A percentile compares a stretch with the other conserved stretches of the same genome.
Evolutionary conservation across 2,329 filamentous ascomycete species (phyloP).

Genomic region (Chaetomiaceae sp.): DNA sequence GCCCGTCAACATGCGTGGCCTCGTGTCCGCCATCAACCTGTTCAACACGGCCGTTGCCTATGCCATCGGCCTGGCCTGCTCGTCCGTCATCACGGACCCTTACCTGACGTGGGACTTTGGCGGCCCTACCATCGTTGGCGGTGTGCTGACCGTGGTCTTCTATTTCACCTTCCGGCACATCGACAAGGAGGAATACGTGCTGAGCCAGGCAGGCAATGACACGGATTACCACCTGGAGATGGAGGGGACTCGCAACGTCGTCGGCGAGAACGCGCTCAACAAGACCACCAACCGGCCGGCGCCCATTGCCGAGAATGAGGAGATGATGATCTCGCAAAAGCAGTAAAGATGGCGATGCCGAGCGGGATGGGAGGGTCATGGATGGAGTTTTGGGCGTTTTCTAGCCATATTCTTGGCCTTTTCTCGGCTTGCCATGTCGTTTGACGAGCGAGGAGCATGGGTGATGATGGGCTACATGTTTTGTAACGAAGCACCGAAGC

Average conservation of each 20-base stretch:
- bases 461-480: too few relatives aligned
- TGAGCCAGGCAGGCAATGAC: constrained; percentile 28
- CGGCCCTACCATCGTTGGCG: constrained; percentile 41
- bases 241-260: constrained; percentile 18
- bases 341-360: constrained; percentile 18
- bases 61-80: constrained; percentile 38
- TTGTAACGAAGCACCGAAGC: too few relatives aligned
- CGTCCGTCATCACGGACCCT: constrained; percentile 42
- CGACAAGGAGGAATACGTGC: constrained; percentile 39
- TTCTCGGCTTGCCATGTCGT: neutral
- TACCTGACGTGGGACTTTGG: constrained; percentile 46
- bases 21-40: constrained; percentile 45
- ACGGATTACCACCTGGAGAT: constrained; percentile 17
- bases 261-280: constrained; percentile 25
- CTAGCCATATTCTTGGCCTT: neutral
- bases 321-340: constrained; percentile 28
- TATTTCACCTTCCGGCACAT: constrained; percentile 43
- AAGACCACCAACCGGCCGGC: constrained; percentile 23
- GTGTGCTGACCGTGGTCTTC: constrained; percentile 38
- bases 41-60: constrained; percentile 43
- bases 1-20: constrained; percentile 45
- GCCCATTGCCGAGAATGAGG: constrained; percentile 25
- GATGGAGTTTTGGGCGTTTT: constrained; percentile 10
- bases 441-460: too few relatives aligned
- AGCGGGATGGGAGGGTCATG: constrained; percentile 2